Evolutionary conservation across 805 yeast species (phyloP).

Genomic region (Starmerella stigmatis): DNA sequence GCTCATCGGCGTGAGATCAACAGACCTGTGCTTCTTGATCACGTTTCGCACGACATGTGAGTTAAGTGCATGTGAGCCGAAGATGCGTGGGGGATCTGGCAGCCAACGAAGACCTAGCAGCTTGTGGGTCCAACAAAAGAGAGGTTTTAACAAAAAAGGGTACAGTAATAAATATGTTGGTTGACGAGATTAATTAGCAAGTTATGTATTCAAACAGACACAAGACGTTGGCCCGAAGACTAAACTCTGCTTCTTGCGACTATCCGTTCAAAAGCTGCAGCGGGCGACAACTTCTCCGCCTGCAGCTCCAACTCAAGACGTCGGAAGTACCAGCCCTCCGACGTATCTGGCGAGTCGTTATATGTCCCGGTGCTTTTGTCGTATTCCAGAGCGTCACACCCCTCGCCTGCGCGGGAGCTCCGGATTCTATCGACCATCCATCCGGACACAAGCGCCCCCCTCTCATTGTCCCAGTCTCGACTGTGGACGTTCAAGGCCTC

Average conservation of each 20-base stretch:
- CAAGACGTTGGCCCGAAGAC: no score
- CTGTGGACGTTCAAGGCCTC: conserved; percentile 7
- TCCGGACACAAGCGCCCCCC: conserved; percentile 22
- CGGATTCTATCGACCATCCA: conserved; percentile 31
- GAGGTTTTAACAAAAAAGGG: no score
- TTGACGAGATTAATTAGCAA: no score
- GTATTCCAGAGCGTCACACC: conserved; percentile 19
- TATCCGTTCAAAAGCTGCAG: no score
- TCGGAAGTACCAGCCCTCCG: conserved; percentile 25
- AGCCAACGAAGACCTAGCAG: no score
- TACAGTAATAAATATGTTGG: no score
- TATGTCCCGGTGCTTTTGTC: conserved; percentile 6
- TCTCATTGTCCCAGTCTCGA: conserved; percentile 7
- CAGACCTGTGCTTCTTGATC: background rate
- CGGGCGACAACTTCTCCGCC: background rate
- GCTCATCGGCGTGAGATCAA: no score
- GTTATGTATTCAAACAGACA: no score
- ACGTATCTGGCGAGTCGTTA: conserved; percentile 10
- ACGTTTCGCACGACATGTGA: background rate
- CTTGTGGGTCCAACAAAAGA: no score
- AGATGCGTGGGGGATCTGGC: no score
- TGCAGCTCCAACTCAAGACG: conserved; percentile 8
- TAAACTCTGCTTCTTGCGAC: no score
- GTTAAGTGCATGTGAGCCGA: background rate
- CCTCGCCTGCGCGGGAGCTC: conserved; percentile 18